Percentiles rank a stretch among this genome's conserved stretches.
Evolutionary conservation across 495 filamentous ascomycete genomes (phyloP).

Genomic region (Rusavskia elegans): DNA sequence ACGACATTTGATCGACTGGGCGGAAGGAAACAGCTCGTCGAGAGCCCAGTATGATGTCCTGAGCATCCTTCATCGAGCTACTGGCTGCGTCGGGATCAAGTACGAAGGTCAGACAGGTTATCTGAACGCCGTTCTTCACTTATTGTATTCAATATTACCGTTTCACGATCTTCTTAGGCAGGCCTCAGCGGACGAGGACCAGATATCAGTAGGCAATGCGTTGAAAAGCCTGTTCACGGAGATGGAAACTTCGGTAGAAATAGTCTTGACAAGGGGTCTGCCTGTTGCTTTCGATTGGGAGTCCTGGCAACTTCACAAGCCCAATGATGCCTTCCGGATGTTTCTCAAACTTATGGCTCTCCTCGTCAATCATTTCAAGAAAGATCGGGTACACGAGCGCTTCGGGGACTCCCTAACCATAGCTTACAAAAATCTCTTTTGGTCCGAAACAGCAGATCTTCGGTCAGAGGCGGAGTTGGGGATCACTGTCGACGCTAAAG

Average conservation of each 20-base stretch:
- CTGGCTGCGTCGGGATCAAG: background rate
- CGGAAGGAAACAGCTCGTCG: background rate
- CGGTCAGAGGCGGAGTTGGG: background rate
- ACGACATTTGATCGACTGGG: background rate
- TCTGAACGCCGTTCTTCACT: background rate
- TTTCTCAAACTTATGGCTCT: no score
- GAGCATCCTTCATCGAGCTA: background rate
- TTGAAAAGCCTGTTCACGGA: no score
- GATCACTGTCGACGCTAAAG: background rate
- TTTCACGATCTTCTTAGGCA: background rate
- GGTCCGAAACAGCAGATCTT: background rate
- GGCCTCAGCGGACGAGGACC: no score
- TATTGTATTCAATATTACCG: background rate
- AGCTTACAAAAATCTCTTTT: background rate
- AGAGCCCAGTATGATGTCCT: background rate
- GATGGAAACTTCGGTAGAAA: no score
- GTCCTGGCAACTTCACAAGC: no score
- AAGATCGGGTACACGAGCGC: no score
- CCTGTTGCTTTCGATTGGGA: no score
- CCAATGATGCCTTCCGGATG: no score
- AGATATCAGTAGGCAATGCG: no score
- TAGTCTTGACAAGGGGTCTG: no score
- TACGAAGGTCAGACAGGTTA: background rate
- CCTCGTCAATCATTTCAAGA: no score
- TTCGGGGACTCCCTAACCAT: background rate